phyloP scores from a whole-genome alignment of 2,329 filamentous ascomycete genomes.

The Xylaria sp. region DNA sequence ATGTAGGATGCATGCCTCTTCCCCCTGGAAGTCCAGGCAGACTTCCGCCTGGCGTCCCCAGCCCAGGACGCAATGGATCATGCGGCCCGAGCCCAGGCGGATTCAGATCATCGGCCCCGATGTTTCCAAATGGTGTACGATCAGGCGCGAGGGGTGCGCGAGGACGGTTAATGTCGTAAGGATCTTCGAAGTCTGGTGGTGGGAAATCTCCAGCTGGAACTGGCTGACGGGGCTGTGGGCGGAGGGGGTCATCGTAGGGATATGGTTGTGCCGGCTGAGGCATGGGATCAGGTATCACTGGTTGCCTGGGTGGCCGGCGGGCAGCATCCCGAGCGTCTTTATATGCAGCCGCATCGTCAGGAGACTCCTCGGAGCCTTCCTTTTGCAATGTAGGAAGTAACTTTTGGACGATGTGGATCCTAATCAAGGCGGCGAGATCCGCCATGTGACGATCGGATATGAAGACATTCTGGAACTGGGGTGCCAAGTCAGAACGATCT shows the following conservation, averaged over 20 bases:
- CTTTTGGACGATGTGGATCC: constrained; percentile 84
- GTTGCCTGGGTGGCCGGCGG: constrained; percentile 54
- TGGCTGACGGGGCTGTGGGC: constrained; percentile 69
- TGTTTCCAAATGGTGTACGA: constrained; percentile 68
- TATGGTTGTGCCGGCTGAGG: constrained; percentile 74
- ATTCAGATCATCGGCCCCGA: constrained; percentile 89
- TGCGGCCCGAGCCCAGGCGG: constrained; percentile 86
- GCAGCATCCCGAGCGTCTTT: constrained; percentile 58
- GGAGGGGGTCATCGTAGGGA: constrained; percentile 75
- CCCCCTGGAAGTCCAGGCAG: constrained; percentile 68
- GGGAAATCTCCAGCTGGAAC: constrained; percentile 79
- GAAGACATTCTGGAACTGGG: constrained; percentile 72
- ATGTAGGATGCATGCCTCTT: constrained; percentile 94
- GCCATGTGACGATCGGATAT: constrained; percentile 75
- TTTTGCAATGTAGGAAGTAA: constrained; percentile 81
- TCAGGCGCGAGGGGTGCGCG: constrained; percentile 59
- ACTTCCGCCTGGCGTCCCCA: constrained; percentile 70
- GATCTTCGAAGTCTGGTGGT: constrained; percentile 93
- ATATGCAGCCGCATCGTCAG: constrained; percentile 55
- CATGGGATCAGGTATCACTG: constrained; percentile 61
- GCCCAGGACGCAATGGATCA: constrained; percentile 78
- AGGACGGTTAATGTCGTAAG: constrained; percentile 82
- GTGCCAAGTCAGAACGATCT: constrained; percentile 61
- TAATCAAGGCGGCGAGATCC: constrained; percentile 78
- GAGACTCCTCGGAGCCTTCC: constrained; percentile 77